A percentile compares a stretch with the other conserved stretches of the same genome.
Conservation (phyloP, 106 monocot genomes). For the Dendrobium chrysotoxum region DNA sequence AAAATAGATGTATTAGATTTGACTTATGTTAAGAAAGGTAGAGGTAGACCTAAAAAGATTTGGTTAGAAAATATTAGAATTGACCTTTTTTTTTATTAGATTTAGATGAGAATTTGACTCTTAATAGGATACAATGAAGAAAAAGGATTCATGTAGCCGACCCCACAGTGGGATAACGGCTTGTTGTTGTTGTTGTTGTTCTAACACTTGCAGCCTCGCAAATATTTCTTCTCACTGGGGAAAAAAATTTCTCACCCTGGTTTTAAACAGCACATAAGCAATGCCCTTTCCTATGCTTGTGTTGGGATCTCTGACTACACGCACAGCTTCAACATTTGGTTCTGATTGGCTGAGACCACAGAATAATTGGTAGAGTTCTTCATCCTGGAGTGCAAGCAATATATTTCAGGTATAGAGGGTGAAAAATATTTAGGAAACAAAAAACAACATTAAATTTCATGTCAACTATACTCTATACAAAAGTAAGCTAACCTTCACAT, state of each 20-base stretch:
- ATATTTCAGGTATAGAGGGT: background rate
- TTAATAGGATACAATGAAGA: no score
- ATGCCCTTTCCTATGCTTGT: constrained; percentile 92
- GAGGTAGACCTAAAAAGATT: no score
- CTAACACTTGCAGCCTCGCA: no score
- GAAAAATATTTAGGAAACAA: background rate
- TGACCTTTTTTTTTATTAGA: no score
- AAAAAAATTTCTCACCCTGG: constrained; percentile 53
- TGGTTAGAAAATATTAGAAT: no score
- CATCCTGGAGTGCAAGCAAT: constrained; percentile 49
- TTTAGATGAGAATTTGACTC: no score
- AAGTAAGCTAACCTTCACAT: constrained; percentile 58
- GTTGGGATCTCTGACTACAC: constrained; percentile 85
- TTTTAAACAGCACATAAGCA: constrained; percentile 87
- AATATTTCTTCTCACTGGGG: background rate
- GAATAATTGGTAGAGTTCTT: constrained; percentile 83
- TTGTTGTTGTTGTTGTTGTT: no score
- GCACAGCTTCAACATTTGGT: constrained; percentile 66
- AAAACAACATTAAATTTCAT: background rate
- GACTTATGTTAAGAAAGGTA: no score
- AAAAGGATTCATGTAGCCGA: no score
- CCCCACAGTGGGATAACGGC: no score
- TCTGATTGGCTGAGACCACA: constrained; percentile 37
- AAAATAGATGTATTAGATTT: no score
- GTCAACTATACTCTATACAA: background rate